A percentile compares a stretch with the other conserved stretches of the same genome.
Conservation (phyloP, 306 rosid genomes). For the Rosa persica region DNA sequence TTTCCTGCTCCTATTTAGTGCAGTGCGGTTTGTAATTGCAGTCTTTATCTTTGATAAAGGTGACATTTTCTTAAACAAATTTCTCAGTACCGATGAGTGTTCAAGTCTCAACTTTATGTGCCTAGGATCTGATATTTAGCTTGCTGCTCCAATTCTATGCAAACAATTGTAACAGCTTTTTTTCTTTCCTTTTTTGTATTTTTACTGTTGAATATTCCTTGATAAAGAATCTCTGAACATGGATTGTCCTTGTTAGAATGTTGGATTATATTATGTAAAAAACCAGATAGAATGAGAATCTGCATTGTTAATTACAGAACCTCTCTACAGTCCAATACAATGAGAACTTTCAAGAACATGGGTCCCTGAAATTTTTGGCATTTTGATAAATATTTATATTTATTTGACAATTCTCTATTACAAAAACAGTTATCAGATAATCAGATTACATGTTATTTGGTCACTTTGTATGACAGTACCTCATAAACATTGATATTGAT, state of each 20-base stretch:
- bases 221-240: background rate
- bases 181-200: background rate
- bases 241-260: background rate
- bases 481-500: background rate
- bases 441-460: constrained; percentile 1
- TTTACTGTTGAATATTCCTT: background rate
- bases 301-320: background rate
- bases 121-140: constrained; percentile 17
- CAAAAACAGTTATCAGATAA: background rate
- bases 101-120: constrained; percentile 17
- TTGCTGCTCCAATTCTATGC: constrained; percentile 10
- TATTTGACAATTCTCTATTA: background rate
- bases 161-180: constrained; percentile 8
- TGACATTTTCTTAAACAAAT: constrained; percentile 37
- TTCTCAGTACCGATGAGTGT: constrained; percentile 26
- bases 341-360: constrained; percentile 1
- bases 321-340: background rate
- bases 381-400: background rate
- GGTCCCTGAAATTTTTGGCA: constrained; percentile 1
- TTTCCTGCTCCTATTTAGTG: constrained; percentile 13
- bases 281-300: background rate
- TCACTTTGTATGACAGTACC: background rate
- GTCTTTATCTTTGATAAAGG: constrained; percentile 20
- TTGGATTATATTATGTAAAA: background rate
- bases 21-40: constrained; percentile 20